phyloP scores from a whole-genome alignment of 495 filamentous ascomycete species.

The Aspergillus steynii region DNA sequence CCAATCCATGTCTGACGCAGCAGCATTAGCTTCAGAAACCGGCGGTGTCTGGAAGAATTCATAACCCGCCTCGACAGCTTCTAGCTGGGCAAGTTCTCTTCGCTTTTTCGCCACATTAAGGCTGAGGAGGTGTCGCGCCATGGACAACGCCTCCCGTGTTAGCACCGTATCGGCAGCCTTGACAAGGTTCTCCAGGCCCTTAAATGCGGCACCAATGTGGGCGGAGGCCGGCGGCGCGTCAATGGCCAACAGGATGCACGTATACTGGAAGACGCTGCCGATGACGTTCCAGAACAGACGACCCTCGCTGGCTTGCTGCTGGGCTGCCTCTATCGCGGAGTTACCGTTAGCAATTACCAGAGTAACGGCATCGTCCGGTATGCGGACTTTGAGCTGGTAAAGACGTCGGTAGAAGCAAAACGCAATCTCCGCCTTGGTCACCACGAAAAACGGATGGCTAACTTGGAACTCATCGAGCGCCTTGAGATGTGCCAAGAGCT shows the following conservation, averaged over 20 bases:
- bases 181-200: conserved; percentile 31
- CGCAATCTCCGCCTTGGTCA: conserved; percentile 33
- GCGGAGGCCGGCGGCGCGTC: conserved; percentile 26
- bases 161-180: conserved; percentile 28
- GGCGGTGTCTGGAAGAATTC: conserved; percentile 18
- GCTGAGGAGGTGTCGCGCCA: conserved; percentile 31
- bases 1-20: conserved; percentile 24
- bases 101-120: conserved; percentile 32
- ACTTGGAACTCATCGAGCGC: conserved; percentile 16
- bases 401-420: conserved; percentile 37
- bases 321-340: conserved; percentile 24
- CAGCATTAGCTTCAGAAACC: conserved; percentile 12
- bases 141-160: conserved; percentile 32
- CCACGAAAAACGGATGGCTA: conserved; percentile 31
- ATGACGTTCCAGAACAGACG: conserved; percentile 36
- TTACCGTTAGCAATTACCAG: conserved; percentile 29
- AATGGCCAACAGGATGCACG: conserved; percentile 30
- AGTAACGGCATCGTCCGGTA: conserved; percentile 24
- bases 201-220: conserved; percentile 27
- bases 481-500: conserved; percentile 26
- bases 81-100: conserved; percentile 29
- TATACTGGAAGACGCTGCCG: conserved; percentile 35
- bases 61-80: conserved; percentile 31
- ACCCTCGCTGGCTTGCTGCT: conserved; percentile 27
- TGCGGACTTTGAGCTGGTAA: conserved; percentile 27